These are phyloP conservation scores for Debaryomyces maramus DNA, from an alignment of 805 yeast genomes.

Conservation along the genomic window DNA sequence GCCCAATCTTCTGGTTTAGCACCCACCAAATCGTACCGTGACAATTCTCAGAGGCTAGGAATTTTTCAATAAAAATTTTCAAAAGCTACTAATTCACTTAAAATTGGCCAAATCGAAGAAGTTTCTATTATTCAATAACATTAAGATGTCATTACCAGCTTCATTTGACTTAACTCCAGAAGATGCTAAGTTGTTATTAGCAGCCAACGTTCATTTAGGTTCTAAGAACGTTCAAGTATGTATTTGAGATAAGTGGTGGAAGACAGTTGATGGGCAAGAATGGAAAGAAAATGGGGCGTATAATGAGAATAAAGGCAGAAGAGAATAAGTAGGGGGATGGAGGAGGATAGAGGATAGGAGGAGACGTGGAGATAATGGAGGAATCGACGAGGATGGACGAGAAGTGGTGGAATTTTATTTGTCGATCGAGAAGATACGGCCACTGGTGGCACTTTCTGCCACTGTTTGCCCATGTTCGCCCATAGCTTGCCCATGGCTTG, in stretches of 20 bases:
- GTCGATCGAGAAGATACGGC: too few relatives aligned
- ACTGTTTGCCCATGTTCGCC: too few relatives aligned
- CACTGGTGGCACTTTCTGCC: too few relatives aligned
- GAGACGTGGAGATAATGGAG: background rate
- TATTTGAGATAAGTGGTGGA: conserved; percentile 19
- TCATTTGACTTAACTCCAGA: conserved; percentile 92
- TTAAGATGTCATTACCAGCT: conserved; percentile 77
- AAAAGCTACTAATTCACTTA: conserved; percentile 4
- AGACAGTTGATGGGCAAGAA: background rate
- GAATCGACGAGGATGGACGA: background rate
- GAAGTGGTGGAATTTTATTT: too few relatives aligned
- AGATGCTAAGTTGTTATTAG: conserved; percentile 98
- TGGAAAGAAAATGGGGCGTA: background rate
- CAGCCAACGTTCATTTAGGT: conserved; percentile 99
- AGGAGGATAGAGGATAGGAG: background rate
- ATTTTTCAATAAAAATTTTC: conserved; percentile 12
- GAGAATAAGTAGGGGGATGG: background rate
- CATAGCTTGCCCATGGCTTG: background rate
- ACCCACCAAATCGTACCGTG: conserved; percentile 1
- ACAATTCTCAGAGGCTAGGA: background rate
- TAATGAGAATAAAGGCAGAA: background rate
- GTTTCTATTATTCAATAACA: conserved; percentile 7
- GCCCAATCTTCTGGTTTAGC: too few relatives aligned
- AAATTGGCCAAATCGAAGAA: conserved; percentile 7
- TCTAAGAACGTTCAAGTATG: conserved; percentile 99